Conservation (phyloP, 768 basidiomycete species). For the Candolleomyces efflorescens region DNA sequence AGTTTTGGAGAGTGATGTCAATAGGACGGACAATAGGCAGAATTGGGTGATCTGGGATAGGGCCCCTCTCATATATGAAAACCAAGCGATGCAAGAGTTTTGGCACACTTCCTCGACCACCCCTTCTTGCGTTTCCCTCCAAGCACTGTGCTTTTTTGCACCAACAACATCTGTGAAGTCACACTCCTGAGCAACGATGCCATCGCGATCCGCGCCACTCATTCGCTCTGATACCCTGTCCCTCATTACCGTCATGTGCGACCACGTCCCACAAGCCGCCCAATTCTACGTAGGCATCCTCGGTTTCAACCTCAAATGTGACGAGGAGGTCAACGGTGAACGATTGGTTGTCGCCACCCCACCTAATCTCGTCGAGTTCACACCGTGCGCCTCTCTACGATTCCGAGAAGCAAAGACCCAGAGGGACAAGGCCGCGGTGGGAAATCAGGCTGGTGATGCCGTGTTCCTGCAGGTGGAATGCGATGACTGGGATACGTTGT, state of each 20-base stretch:
- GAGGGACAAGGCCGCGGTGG: conserved; percentile 13
- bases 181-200: background rate
- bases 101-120: too few relatives aligned
- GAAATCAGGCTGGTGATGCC: conserved; percentile 16
- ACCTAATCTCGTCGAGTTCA: conserved; percentile 18
- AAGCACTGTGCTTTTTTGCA: too few relatives aligned
- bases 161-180: too few relatives aligned
- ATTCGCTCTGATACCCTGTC: conserved; percentile 17
- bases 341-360: conserved; percentile 16
- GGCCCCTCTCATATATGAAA: too few relatives aligned
- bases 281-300: conserved; percentile 18
- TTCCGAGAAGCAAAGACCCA: conserved; percentile 14
- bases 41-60: too few relatives aligned
- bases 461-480: conserved; percentile 17
- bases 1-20: too few relatives aligned
- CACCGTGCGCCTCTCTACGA: conserved; percentile 11
- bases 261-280: conserved; percentile 13
- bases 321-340: conserved; percentile 16
- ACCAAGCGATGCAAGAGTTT: too few relatives aligned
- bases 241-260: conserved; percentile 14
- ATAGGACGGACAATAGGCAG: too few relatives aligned
- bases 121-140: too few relatives aligned
- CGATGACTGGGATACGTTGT: conserved; percentile 14
- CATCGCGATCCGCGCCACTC: conserved; percentile 10
- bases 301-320: conserved; percentile 18